Percentiles rank a stretch among this genome's conserved stretches.
phyloP scores from a whole-genome alignment of 208 protist species.

The Trypanosoma lewisi region DNA sequence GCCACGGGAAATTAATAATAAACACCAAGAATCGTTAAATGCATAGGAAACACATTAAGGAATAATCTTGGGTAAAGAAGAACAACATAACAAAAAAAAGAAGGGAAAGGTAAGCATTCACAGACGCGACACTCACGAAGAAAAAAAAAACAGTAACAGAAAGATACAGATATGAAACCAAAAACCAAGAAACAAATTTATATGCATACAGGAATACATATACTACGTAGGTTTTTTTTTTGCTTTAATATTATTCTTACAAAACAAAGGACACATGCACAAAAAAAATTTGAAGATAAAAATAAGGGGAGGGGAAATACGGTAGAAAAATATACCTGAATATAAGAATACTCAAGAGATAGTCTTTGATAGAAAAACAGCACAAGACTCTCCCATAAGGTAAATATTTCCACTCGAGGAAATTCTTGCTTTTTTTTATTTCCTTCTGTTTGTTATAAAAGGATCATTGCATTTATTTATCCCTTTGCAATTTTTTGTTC shows the following conservation, averaged over 20 bases:
- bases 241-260: not conserved
- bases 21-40: constrained; percentile 3
- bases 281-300: constrained; percentile 1
- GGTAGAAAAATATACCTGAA: not conserved
- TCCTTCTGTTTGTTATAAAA: not conserved
- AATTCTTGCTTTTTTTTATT: not conserved
- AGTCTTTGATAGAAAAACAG: not conserved
- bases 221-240: too few relatives aligned
- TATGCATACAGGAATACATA: not conserved
- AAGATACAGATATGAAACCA: constrained; percentile 7
- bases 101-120: too few relatives aligned
- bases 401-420: not conserved
- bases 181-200: constrained; percentile 12
- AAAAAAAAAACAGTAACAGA: constrained; percentile 20
- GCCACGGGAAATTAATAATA: constrained; percentile 12
- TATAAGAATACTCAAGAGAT: not conserved
- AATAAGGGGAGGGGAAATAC: not conserved
- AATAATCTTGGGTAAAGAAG: not conserved
- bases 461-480: too few relatives aligned
- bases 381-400: not conserved
- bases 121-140: constrained; percentile 1
- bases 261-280: not conserved
- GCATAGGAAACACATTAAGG: not conserved
- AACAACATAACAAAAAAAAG: not conserved
- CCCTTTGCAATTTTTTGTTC: too few relatives aligned